Percentiles rank a stretch among this genome's conserved stretches.
Evolutionary conservation across 257 asterid species (phyloP).

Genomic region (Cruciata laevipes): DNA sequence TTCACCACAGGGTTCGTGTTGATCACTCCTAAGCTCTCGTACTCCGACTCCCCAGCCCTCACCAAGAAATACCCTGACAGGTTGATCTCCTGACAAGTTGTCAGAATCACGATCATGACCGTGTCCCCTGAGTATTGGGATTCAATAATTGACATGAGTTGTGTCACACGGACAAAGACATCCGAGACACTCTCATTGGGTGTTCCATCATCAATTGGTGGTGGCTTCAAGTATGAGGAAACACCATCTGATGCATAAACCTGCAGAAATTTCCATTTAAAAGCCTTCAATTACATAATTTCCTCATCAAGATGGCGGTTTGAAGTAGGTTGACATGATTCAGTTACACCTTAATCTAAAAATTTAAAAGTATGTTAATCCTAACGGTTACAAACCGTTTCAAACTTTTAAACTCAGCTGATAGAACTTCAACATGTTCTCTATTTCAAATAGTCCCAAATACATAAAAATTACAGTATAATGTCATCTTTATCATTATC

Average conservation of each 20-base stretch:
- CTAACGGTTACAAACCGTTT: no score
- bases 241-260: slow-evolving; percentile 73
- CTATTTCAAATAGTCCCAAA: no score
- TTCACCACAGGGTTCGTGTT: slow-evolving; percentile 96
- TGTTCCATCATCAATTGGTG: slow-evolving; percentile 80
- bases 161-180: slow-evolving; percentile 91
- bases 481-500: no score
- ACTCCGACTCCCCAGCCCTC: slow-evolving; percentile 96
- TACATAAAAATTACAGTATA: no score
- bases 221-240: slow-evolving; percentile 71
- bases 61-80: no score
- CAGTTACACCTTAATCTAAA: neutral
- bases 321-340: neutral
- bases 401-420: no score
- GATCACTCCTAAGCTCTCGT: no score
- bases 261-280: slow-evolving; percentile 22
- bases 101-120: slow-evolving; percentile 74
- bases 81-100: no score
- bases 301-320: neutral
- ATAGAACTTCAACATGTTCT: neutral
- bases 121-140: slow-evolving; percentile 77
- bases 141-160: slow-evolving; percentile 91
- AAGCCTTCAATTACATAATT: neutral
- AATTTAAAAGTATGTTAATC: no score
- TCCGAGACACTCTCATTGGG: slow-evolving; percentile 89